Percentiles rank a stretch among this genome's conserved stretches.
Evolutionary conservation across 73 alveolate species (phyloP).

Genomic region (Paramecium biaurelia): DNA sequence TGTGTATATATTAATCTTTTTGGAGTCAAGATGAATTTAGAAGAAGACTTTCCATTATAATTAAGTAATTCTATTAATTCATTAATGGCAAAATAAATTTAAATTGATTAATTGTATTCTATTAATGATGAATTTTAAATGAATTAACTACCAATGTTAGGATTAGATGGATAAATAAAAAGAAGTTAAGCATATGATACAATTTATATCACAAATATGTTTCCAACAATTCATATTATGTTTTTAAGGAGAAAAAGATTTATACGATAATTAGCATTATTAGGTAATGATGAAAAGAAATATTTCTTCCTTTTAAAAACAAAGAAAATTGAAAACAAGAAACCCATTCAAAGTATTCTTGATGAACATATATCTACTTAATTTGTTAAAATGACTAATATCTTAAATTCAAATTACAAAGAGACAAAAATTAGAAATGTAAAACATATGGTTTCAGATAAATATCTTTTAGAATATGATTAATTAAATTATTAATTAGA

Average conservation of each 20-base stretch:
- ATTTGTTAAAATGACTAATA: background rate
- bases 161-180: background rate
- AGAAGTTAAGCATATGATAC: background rate
- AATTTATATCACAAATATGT: background rate
- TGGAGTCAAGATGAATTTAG: background rate
- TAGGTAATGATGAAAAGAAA: constrained; percentile 31
- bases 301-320: background rate
- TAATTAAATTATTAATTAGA: background rate
- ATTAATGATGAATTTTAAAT: background rate
- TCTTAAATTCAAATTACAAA: background rate
- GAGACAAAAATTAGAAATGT: background rate
- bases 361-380: background rate
- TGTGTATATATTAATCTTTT: background rate
- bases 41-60: background rate
- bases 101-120: background rate
- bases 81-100: background rate
- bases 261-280: background rate
- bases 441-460: background rate
- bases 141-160: background rate
- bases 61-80: background rate
- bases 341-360: background rate
- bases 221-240: background rate
- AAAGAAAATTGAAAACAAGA: background rate
- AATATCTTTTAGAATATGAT: background rate
- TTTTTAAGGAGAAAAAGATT: background rate